phyloP scores from a whole-genome alignment of 2,329 filamentous ascomycete species.

The Apiospora sp. region DNA sequence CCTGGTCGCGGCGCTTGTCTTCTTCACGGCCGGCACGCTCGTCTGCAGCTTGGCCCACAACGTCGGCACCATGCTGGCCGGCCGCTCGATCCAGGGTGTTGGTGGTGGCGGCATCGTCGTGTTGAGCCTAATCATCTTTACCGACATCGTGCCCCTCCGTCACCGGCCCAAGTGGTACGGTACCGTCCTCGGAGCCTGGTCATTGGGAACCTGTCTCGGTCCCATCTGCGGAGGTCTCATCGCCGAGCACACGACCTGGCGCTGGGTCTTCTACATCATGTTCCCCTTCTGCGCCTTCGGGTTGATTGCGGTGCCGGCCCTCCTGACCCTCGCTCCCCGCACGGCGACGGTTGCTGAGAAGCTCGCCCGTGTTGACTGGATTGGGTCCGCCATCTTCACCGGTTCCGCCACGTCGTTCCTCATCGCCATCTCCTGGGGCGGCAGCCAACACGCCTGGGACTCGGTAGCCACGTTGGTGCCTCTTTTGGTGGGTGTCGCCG shows the following conservation, averaged over 20 bases:
- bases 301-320: constrained; percentile 46
- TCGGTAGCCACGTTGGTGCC: constrained; percentile 50
- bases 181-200: constrained; percentile 47
- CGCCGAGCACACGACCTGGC: constrained; percentile 48
- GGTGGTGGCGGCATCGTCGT: constrained; percentile 49
- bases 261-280: constrained; percentile 57
- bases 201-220: constrained; percentile 50
- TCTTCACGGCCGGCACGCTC: constrained; percentile 52
- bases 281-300: constrained; percentile 50
- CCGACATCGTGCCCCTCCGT: constrained; percentile 49
- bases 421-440: constrained; percentile 53
- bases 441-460: constrained; percentile 51
- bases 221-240: constrained; percentile 48
- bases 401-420: constrained; percentile 50
- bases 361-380: constrained; percentile 50
- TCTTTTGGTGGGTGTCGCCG: constrained; percentile 50
- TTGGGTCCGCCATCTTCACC: constrained; percentile 52
- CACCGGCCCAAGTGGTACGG: constrained; percentile 48
- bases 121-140: constrained; percentile 46
- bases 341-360: constrained; percentile 41
- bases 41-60: constrained; percentile 43
- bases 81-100: constrained; percentile 46
- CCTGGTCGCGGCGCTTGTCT: constrained; percentile 38
- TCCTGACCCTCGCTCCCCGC: constrained; percentile 48
- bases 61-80: constrained; percentile 44